These are phyloP conservation scores for Fusarium acutatum DNA, from an alignment of 2,329 filamentous ascomycete species.

Conservation along the genomic window DNA sequence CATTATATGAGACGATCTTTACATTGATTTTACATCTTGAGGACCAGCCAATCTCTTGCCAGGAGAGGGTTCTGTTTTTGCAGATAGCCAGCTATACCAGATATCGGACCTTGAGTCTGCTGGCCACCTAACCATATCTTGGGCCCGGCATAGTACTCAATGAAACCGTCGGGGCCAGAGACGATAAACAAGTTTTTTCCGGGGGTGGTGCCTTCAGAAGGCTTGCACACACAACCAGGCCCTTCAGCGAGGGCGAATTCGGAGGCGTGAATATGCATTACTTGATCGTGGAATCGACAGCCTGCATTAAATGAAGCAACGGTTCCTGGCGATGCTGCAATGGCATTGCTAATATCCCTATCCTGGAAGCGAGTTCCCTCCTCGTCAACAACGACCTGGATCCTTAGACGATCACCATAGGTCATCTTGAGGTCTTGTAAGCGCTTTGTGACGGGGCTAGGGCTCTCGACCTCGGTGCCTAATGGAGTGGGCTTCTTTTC, in stretches of 20 bases:
- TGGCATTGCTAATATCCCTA: constrained; percentile 53
- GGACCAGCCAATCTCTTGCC: constrained; percentile 58
- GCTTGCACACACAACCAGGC: constrained; percentile 39
- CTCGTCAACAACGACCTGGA: constrained; percentile 85
- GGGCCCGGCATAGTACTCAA: constrained; percentile 79
- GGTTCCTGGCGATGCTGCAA: constrained; percentile 24
- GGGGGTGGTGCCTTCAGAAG: constrained; percentile 32
- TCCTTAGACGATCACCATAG: constrained; percentile 64
- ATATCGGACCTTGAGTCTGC: constrained; percentile 78
- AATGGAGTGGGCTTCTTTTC: constrained; percentile 31
- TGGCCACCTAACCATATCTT: constrained; percentile 78
- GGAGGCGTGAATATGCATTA: constrained; percentile 41
- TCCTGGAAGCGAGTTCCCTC: constrained; percentile 74
- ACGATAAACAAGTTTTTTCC: constrained; percentile 78
- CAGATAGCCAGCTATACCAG: constrained; percentile 72
- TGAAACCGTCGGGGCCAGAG: constrained; percentile 91
- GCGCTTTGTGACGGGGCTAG: constrained; percentile 66
- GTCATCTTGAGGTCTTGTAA: constrained; percentile 68
- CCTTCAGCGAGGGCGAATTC: constrained; percentile 44
- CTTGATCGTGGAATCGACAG: constrained; percentile 46
- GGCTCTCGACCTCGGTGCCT: constrained; percentile 27
- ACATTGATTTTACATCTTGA: constrained; percentile 56
- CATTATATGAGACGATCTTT: not conserved
- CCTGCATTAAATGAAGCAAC: constrained; percentile 16
- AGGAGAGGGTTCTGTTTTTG: constrained; percentile 53